A percentile compares a stretch with the other conserved stretches of the same genome.
These are phyloP conservation scores for Tricholoma flavovirens DNA, from an alignment of 768 basidiomycete species.

Conservation along the genomic window DNA sequence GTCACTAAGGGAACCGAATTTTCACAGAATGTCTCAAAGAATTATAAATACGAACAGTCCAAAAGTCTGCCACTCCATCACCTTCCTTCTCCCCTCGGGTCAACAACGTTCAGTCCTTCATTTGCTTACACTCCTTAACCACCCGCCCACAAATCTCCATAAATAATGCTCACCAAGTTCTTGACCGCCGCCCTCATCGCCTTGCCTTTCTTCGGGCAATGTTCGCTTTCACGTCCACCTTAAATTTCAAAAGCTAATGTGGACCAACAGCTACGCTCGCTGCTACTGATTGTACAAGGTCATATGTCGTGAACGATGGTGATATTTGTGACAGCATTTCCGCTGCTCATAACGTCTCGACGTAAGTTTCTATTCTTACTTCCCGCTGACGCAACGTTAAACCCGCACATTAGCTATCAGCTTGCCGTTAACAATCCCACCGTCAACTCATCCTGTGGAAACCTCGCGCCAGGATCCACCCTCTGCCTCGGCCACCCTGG, in stretches of 20 bases:
- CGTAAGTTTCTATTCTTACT: conserved; percentile 34
- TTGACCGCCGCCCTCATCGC: conserved; percentile 38
- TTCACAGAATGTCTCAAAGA: background rate
- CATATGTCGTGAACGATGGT: conserved; percentile 48
- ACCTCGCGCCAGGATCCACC: conserved; percentile 43
- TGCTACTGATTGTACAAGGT: conserved; percentile 45
- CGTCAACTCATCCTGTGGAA: conserved; percentile 51
- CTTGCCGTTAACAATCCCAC: conserved; percentile 52
- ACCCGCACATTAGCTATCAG: conserved; percentile 52
- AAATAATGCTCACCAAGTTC: conserved; percentile 14
- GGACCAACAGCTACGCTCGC: conserved; percentile 25
- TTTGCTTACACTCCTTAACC: conserved; percentile 19
- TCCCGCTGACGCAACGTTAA: conserved; percentile 3
- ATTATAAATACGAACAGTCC: conserved; percentile 1
- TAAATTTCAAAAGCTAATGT: conserved; percentile 1
- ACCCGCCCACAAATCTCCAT: background rate
- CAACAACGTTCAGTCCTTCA: conserved; percentile 14
- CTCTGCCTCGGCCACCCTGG: conserved; percentile 59
- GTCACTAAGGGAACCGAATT: conserved; percentile 14
- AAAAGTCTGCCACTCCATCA: conserved; percentile 2
- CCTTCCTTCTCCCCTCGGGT: conserved; percentile 3
- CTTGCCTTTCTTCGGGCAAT: conserved; percentile 39
- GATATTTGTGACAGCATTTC: conserved; percentile 71
- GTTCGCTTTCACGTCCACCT: conserved; percentile 21
- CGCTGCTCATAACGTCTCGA: conserved; percentile 52